These are phyloP conservation scores for Hymenoscyphus occultus DNA, from an alignment of 2,329 filamentous ascomycete genomes.

Conservation along the genomic window DNA sequence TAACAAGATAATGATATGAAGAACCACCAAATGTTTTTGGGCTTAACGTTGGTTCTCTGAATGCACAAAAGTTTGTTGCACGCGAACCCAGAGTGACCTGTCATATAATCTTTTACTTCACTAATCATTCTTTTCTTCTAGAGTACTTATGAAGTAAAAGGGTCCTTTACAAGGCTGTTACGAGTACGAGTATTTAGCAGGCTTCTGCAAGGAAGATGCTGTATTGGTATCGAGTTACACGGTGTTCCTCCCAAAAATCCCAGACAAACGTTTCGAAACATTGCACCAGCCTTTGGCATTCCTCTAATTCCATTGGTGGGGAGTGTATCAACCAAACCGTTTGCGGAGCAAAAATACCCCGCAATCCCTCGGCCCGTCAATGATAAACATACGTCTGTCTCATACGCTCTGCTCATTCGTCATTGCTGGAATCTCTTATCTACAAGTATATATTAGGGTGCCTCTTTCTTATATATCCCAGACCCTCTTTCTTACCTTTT, in stretches of 20 bases:
- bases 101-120: neutral
- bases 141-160: too few species aligned
- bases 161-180: neutral
- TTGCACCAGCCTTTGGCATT: neutral
- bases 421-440: constrained; percentile 1
- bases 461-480: neutral
- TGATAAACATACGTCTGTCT: constrained; percentile 2
- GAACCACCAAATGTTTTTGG: neutral
- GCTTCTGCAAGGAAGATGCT: neutral
- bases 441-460: neutral
- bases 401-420: neutral
- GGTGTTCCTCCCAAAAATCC: neutral
- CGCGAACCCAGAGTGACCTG: neutral
- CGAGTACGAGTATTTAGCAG: neutral
- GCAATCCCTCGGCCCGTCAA: neutral
- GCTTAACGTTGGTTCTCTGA: neutral
- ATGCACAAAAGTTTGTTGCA: neutral
- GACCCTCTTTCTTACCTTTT: neutral
- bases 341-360: constrained; percentile 1
- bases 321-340: neutral
- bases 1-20: constrained; percentile 10
- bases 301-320: neutral
- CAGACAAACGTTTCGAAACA: constrained; percentile 1
- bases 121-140: neutral
- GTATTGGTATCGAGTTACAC: neutral